These are phyloP conservation scores for Hibiscus syriacus DNA, from an alignment of 345 rosid genomes.

Conservation along the genomic window DNA sequence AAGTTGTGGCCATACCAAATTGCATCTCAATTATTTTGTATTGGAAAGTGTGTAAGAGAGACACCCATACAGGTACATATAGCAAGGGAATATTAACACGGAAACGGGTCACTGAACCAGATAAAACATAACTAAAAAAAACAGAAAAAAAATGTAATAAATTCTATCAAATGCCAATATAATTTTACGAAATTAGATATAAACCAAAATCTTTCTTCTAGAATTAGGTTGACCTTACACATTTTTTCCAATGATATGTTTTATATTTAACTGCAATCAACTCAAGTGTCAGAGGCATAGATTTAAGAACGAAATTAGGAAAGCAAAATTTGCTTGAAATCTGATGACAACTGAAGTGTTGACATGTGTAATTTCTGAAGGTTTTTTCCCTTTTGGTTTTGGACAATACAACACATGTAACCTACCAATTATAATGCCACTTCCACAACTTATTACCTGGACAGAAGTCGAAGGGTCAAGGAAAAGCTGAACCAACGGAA, in stretches of 20 bases:
- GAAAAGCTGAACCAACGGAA: conserved; percentile 64
- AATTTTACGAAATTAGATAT: background rate
- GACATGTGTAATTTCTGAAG: background rate
- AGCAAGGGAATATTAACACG: background rate
- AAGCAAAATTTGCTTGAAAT: background rate
- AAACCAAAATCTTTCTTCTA: background rate
- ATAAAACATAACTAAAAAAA: background rate
- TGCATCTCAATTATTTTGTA: background rate
- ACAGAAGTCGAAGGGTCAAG: conserved; percentile 57
- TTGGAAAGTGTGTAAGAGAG: background rate
- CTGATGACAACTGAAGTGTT: background rate
- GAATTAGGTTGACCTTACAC: background rate
- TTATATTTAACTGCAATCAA: background rate
- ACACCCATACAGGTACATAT: background rate
- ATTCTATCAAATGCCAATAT: background rate
- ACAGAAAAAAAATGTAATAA: background rate
- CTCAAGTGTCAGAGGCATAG: background rate
- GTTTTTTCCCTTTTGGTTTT: background rate
- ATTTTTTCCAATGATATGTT: background rate
- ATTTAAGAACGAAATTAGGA: background rate
- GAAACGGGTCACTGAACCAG: background rate
- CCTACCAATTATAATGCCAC: background rate
- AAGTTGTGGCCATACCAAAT: background rate
- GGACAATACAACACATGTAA: background rate
- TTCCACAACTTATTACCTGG: conserved; percentile 44